Evolutionary conservation across 1,284 basidiomycete species (phyloP).

Genomic region (Rhodotorula sp.): DNA sequence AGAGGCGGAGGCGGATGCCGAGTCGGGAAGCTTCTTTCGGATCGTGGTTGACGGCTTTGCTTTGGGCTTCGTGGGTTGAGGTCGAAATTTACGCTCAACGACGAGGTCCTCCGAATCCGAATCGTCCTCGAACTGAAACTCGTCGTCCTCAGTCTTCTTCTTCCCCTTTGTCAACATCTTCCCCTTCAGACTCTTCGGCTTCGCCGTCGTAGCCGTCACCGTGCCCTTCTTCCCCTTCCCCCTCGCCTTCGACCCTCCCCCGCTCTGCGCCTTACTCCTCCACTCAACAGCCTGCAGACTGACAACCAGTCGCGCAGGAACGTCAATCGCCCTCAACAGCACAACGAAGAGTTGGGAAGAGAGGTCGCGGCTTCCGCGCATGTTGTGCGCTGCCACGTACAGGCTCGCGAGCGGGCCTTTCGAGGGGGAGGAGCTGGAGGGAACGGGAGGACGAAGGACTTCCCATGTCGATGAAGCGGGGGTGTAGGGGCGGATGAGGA

Average conservation of each 20-base stretch:
- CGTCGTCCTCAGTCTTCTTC: not conserved
- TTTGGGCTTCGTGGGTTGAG: not conserved
- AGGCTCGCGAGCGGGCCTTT: not conserved
- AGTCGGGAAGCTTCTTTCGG: not conserved
- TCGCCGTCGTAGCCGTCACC: not conserved
- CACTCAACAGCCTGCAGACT: constrained; percentile 75
- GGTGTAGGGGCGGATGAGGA: constrained; percentile 9
- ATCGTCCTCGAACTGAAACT: not conserved
- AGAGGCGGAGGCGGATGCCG: not conserved
- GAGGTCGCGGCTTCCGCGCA: constrained; percentile 76
- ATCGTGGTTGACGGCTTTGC: not conserved
- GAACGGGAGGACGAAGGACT: not conserved
- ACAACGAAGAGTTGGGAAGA: constrained; percentile 90
- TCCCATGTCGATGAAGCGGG: constrained; percentile 14
- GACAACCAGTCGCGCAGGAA: constrained; percentile 83
- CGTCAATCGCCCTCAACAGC: constrained; percentile 77
- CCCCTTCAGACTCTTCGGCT: not conserved
- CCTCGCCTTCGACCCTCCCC: constrained; percentile 19
- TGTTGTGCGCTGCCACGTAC: constrained; percentile 51
- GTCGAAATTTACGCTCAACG: not conserved
- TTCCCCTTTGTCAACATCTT: too few relatives aligned
- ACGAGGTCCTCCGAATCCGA: not conserved
- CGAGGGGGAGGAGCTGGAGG: not conserved
- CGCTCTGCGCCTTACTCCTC: constrained; percentile 62
- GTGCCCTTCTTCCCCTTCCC: constrained; percentile 3